Conservation (phyloP, 2,329 filamentous ascomycete genomes). For the Elsinoe fawcettii region DNA sequence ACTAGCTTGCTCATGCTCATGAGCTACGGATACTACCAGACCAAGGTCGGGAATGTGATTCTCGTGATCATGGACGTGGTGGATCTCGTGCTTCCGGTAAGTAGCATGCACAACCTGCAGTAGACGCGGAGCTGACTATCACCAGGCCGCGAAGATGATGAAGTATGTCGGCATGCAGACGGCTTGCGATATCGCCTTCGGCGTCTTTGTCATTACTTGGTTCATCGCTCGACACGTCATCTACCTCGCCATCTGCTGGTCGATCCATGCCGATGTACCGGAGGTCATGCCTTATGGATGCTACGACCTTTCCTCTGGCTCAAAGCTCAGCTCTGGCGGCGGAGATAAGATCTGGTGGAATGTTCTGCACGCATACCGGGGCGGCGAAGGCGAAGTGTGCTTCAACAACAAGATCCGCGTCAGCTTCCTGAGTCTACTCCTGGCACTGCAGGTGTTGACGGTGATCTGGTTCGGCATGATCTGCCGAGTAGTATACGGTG, state of each 20-base stretch:
- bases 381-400: constrained; percentile 64
- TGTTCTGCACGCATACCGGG: constrained; percentile 64
- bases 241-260: constrained; percentile 75
- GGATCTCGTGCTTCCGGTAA: constrained; percentile 77
- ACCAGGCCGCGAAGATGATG: constrained; percentile 77
- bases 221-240: constrained; percentile 72
- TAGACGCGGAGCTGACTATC: constrained; percentile 1
- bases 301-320: constrained; percentile 53
- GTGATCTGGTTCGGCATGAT: constrained; percentile 89
- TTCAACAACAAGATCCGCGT: constrained; percentile 68
- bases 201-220: constrained; percentile 79
- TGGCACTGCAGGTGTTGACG: constrained; percentile 71
- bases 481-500: constrained; percentile 68
- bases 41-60: constrained; percentile 79
- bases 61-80: constrained; percentile 90
- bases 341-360: constrained; percentile 44
- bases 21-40: constrained; percentile 81
- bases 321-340: constrained; percentile 46
- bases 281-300: constrained; percentile 59
- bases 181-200: constrained; percentile 76
- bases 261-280: constrained; percentile 62
- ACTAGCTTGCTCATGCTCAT: constrained; percentile 72
- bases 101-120: constrained; percentile 25
- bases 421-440: constrained; percentile 67
- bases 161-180: constrained; percentile 76